Conservation (phyloP, 371 early-diverging fungal genomes). For the Mycotypha africana region DNA sequence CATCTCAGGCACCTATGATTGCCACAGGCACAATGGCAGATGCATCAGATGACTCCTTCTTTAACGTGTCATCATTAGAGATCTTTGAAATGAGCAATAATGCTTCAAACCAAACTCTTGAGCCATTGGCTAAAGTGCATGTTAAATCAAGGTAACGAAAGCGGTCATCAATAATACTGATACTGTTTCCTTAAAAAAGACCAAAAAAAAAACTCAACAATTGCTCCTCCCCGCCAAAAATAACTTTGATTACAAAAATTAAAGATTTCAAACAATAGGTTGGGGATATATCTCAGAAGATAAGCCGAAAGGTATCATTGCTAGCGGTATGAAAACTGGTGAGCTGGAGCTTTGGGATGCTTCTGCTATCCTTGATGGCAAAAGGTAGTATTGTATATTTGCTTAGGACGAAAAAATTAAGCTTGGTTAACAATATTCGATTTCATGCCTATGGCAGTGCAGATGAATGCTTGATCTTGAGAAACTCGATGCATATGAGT, state of each 20-base stretch:
- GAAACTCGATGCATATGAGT: constrained; percentile 78
- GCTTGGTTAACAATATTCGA: constrained; percentile 48
- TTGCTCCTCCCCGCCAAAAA: background rate
- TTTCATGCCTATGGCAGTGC: constrained; percentile 73
- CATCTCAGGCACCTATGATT: constrained; percentile 64
- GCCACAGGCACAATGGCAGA: constrained; percentile 93
- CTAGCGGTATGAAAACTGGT: constrained; percentile 94
- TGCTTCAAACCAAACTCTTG: constrained; percentile 34
- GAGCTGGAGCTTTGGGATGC: constrained; percentile 89
- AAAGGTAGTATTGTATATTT: background rate
- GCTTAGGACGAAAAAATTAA: constrained; percentile 1
- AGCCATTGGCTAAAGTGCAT: constrained; percentile 55
- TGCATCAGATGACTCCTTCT: constrained; percentile 89
- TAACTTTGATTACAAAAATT: background rate
- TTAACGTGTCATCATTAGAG: constrained; percentile 87
- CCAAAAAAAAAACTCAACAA: too few relatives aligned
- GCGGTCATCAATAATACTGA: too few relatives aligned
- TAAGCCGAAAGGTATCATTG: constrained; percentile 75
- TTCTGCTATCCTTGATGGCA: constrained; percentile 50
- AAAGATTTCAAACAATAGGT: constrained; percentile 20
- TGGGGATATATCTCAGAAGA: constrained; percentile 70
- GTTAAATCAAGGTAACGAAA: constrained; percentile 63
- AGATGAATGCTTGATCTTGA: constrained; percentile 45
- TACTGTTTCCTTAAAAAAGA: background rate
- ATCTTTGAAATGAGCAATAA: constrained; percentile 72